Base-by-base conservation (phyloP, 345 rosid genomes). In the Rhodomyrtus tomentosa region DNA sequence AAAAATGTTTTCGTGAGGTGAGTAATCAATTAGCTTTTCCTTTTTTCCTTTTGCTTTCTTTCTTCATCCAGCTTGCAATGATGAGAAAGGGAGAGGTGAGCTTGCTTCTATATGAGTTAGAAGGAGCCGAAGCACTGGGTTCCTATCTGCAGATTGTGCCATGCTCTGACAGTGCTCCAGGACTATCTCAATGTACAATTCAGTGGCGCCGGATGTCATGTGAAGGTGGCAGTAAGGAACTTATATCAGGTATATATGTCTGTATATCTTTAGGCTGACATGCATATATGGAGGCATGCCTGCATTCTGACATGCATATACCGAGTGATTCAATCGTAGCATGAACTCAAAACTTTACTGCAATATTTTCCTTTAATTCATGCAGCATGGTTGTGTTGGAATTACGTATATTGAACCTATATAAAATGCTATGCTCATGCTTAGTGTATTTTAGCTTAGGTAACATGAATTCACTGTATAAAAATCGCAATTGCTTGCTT, bases 181-280 rank as follows among this genome's bases (percentile, higher is more conserved):
- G 92, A 59, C 92, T 96, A 86, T 92, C 99, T 59, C 88, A 92
- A 68, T 95, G 98, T 89, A 90, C 87, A 76, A 89, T 95, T 87
- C 99, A 95, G 84, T 97, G 99, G 99, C 93, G 92, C 87, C 95
- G 98, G 32, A 88, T 95, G 82, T 90, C 98, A 82, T 88, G 92
- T 81, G 98, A 95, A 88, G 92, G 89, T 85, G 94, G 92, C 83
- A 96, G 90, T 87, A 95, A 85, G 88, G 98, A 95, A 86, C 93
- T 90, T 85, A 95, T 97, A 89, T 96, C 99, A 91, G 99, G 99
- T 96, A 85, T 96, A 85, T 82, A 32, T 55, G 50, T 56, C n/a
- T n/a, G 79, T 18, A 68, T 36, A 36, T 68, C 25, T 50, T 42
- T 25, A n/a, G 55, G 36, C 24, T 68, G 76, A 68, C 79, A 18